Evolutionary conservation across 2,329 filamentous ascomycete genomes (phyloP), one percentile per base, ranked within the genome.

Genomic region (Dactylellina sp.): DNA sequence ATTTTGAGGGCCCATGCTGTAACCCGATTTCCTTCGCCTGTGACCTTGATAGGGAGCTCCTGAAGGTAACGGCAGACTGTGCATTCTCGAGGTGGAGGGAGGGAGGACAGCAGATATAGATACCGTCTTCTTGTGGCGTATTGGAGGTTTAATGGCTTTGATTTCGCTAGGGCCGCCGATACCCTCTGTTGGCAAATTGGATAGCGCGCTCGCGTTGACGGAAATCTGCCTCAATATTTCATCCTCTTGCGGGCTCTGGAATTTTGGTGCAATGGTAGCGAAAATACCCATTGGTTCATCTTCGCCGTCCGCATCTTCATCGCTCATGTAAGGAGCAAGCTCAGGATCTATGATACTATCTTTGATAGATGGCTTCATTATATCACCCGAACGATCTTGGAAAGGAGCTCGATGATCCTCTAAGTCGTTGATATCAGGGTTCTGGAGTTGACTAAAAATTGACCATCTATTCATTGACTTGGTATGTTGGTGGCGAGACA

Each of bases 281-380:
- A 96, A 91, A 11, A 97, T 89, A 79, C 90, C 93, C 82, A 93
- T 89, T 78, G 96, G 91, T 76, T 99, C 93, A 78, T 97, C 93
- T 39, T 91, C 94, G 78, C 92, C 71, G 47, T 97, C 1, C 7
- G 93, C 97, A 52, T 91, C 93, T 77, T 91, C 89, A 80, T 99
- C 95, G 5, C 95, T 99, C 85, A 99, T 91, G 81, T 96, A 99
- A 35, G 92, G 91, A 3, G 93, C 94, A 61, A 99, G 84, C 79
- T 99, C 95, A 0, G 95, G 95, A 80, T 99, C 95, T 77, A 99
- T 98, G 77, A 99, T 97, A 79, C 95, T 98, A 83, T 99, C 95
- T 79, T 95, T 93, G 78, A 99, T 98, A n/a, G 93, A 93, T 14
- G 93, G 57, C 47, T 75, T 90, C 37, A 97, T 85, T 70, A 93